Base-by-base conservation (phyloP, 768 basidiomycete genomes). In the Mycena vitilis region DNA sequence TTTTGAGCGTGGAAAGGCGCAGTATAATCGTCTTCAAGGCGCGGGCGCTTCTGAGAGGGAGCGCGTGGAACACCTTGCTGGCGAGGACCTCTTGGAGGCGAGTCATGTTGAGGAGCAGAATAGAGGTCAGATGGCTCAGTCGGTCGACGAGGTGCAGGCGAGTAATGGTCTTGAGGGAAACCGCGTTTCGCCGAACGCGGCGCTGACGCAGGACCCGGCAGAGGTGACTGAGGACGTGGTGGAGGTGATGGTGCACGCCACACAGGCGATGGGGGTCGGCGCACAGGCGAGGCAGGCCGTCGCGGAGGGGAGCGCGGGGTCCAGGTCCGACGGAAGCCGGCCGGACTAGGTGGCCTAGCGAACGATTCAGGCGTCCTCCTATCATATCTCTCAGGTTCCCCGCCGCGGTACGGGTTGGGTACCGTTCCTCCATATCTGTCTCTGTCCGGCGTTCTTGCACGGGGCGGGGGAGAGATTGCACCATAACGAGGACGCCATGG, bases 41-140 rank as follows among this genome's bases (percentile, higher is more conserved):
- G 70, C 23, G 49, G 34, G n/a, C 71, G 71, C 30, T 68, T 72
- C 20, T 65, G n/a, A 4, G 64, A 58, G 5, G 56, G 60, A 13
- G 60, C 51, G 36, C 60, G 63, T 5, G 67, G 56, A 38, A 53
- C 11, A 12, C 23, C 20, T 0, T 49, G 52, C 1, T 49, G 52
- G 34, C 63, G 68, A 34, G 63, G 63, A n/a, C 63, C 68, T 38
- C 34, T 64, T 6, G 70, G 66, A 22, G 66, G 58, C 34, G 62
- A 64, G 58, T 65, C 54, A 18, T 45, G 47, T 7, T 23, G 66
- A 9, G 37, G 45, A 25, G 53, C 18, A 20, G 13, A 25, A 20
- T 62, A 47, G 22, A 55, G 53, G 25, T 16, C 48, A 30, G 59
- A 36, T 8, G 51, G 20, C 37, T 53, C 53, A 51, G 60, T 47